These are phyloP conservation scores for Wickerhamiella sergipiensis DNA, from an alignment of 805 yeast species.

Conservation along the genomic window DNA sequence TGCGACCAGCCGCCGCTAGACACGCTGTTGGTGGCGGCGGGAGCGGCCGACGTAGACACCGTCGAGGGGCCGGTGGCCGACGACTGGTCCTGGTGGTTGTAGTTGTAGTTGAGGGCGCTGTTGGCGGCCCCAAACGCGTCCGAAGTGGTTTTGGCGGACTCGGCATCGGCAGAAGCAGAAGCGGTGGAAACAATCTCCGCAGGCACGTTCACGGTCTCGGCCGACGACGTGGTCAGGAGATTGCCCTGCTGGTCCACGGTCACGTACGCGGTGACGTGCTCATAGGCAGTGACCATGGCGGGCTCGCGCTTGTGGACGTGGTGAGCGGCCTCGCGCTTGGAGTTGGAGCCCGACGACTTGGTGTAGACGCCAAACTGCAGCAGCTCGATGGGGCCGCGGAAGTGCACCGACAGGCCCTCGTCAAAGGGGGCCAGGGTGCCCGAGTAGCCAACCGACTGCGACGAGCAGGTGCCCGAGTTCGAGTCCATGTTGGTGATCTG, in stretches of 20 bases:
- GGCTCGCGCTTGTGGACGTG: conserved; percentile 44
- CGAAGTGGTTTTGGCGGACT: conserved; percentile 7
- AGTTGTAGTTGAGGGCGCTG: conserved; percentile 13
- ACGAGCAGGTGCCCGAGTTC: conserved; percentile 56
- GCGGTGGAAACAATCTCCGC: conserved; percentile 20
- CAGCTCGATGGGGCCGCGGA: conserved; percentile 78
- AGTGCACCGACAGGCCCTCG: conserved; percentile 78
- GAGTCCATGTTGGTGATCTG: conserved; percentile 74
- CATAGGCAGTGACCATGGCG: conserved; percentile 62
- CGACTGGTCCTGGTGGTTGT: conserved; percentile 15
- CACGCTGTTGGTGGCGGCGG: conserved; percentile 10
- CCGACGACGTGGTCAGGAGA: conserved; percentile 14
- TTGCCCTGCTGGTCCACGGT: conserved; percentile 18
- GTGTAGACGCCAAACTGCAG: conserved; percentile 83
- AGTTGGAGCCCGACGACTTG: conserved; percentile 36
- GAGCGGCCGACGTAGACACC: conserved; percentile 19
- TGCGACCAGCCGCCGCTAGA: conserved; percentile 51
- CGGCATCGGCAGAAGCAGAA: conserved; percentile 9
- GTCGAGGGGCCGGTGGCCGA: conserved; percentile 18
- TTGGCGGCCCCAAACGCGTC: background rate
- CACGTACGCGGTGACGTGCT: conserved; percentile 40
- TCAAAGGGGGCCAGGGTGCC: conserved; percentile 70
- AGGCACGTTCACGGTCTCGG: conserved; percentile 9
- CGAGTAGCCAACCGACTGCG: conserved; percentile 39
- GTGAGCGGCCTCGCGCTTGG: conserved; percentile 39